Evolutionary conservation across 352 stramenopile genomes (phyloP), one percentile per base, ranked within the genome.

Genomic region (Pythium vanterpoolii): DNA sequence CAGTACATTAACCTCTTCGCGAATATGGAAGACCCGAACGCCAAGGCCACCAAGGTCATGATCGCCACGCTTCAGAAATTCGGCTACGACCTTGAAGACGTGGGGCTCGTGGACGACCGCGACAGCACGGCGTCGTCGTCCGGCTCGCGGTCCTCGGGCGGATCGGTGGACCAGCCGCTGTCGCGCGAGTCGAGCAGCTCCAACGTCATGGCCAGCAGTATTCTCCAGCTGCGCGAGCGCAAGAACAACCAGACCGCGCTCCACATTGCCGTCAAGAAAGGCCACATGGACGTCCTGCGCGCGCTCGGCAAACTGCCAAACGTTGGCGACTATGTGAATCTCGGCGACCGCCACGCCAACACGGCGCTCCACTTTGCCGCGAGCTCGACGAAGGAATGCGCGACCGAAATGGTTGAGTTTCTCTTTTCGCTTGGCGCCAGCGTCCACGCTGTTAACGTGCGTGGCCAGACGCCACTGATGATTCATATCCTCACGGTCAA

Each of bases 201-300:
- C 27, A 27, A 18, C 26, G 55, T 62, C 56, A 64, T 64, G 30
- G 74, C 76, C 27, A 71, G 75, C 40, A 81, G 81, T 46, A 91
- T 94, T 49, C 57, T 94, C 21, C 76, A 87, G 58, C 69, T 94
- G 0, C 83, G 85, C 14, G 83, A 93, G 56, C 77, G 71, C 46
- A 94, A 91, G 73, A 91, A 93, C 67, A 79, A 87, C 64, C 85
- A 94, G 67, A 93, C 80, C 50, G 85, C 83, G 57, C 71, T 94
- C 27, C 85, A 94, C 61, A 89, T 94, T 34, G 85, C 85, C 0
- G 85, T 83, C 44, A 88, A 87, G 36, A 94, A 94, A 56, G 85
- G 83, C 7, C 85, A 94, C 57, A 68, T 90, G 49, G 85, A 94
- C 38, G 85, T 94, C 38, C 65, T 94, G 47, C 71, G 72, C 16